These are phyloP conservation scores for Bipolaris zeicola DNA, from an alignment of 2,329 filamentous ascomycete genomes.

Conservation along the genomic window DNA sequence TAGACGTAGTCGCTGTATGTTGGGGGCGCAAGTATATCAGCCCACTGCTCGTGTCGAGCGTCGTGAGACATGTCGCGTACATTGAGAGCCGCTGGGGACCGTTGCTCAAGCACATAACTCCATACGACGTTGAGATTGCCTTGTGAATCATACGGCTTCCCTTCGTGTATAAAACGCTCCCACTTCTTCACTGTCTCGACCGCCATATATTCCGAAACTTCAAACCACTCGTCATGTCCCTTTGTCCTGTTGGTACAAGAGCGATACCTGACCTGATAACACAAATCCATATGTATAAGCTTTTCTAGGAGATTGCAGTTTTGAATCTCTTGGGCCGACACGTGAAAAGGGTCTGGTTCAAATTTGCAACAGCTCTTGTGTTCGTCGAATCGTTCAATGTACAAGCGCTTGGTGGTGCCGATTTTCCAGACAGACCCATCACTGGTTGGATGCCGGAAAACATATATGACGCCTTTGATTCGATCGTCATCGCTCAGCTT, in stretches of 20 bases:
- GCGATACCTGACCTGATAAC: not conserved
- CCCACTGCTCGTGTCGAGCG: conserved; percentile 12
- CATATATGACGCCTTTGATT: conserved; percentile 13
- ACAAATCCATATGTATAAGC: conserved; percentile 12
- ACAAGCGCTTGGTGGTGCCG: conserved; percentile 6
- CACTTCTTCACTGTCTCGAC: conserved; percentile 15
- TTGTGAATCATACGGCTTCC: conserved; percentile 16
- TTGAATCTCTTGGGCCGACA: not conserved
- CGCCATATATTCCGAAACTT: conserved; percentile 7
- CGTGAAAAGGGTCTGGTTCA: not conserved
- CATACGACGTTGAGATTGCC: conserved; percentile 14
- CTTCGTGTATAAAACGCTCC: conserved; percentile 14
- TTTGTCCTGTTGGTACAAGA: not conserved
- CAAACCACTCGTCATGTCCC: conserved; percentile 21
- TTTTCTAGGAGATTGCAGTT: conserved; percentile 7
- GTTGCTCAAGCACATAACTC: conserved; percentile 11
- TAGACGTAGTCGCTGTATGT: conserved; percentile 4
- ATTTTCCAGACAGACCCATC: conserved; percentile 12
- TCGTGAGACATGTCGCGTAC: conserved; percentile 2
- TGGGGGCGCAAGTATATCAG: conserved; percentile 9
- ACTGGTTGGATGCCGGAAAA: not conserved
- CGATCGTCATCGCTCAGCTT: not conserved
- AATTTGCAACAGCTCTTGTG: conserved; percentile 6
- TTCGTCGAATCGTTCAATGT: conserved; percentile 5
- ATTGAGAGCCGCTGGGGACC: not conserved